Percentiles rank a stretch among this genome's conserved stretches.
Conservation (phyloP, 352 stramenopile species). For the Phytophthora meadii region DNA sequence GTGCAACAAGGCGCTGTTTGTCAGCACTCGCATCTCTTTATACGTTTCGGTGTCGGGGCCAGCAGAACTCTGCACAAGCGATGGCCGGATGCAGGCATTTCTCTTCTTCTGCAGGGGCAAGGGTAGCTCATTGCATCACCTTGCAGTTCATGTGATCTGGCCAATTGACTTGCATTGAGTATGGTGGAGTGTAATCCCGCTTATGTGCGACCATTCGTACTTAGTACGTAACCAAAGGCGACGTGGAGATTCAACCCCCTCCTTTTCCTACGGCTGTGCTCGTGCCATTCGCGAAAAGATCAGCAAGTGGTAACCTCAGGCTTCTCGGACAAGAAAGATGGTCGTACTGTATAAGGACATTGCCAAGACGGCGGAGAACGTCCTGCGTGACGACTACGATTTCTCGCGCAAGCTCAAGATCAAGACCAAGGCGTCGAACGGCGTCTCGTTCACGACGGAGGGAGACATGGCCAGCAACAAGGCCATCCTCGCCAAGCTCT, state of each 20-base stretch:
- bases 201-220: slow-evolving; percentile 36
- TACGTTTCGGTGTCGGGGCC: neutral
- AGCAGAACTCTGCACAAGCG: neutral
- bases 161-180: slow-evolving; percentile 18
- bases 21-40: slow-evolving; percentile 3
- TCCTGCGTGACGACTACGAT: slow-evolving; percentile 91
- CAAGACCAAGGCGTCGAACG: slow-evolving; percentile 90
- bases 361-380: slow-evolving; percentile 85
- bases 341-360: slow-evolving; percentile 89
- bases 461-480: slow-evolving; percentile 89
- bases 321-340: slow-evolving; percentile 32
- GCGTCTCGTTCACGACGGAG: slow-evolving; percentile 88
- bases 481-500: slow-evolving; percentile 86
- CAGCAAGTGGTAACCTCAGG: slow-evolving; percentile 29
- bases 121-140: slow-evolving; percentile 28
- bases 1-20: neutral
- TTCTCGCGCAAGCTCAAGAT: slow-evolving; percentile 92
- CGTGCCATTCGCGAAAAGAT: slow-evolving; percentile 70
- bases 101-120: slow-evolving; percentile 3
- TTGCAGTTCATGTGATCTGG: slow-evolving; percentile 17
- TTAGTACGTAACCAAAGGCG: slow-evolving; percentile 22
- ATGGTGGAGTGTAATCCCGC: neutral
- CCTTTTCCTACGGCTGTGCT: slow-evolving; percentile 19
- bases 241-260: slow-evolving; percentile 30
- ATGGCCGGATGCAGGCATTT: slow-evolving; percentile 6